These are phyloP conservation scores for Neopestalotiopsis sp. DNA, from an alignment of 2,329 filamentous ascomycete genomes.

Conservation along the genomic window DNA sequence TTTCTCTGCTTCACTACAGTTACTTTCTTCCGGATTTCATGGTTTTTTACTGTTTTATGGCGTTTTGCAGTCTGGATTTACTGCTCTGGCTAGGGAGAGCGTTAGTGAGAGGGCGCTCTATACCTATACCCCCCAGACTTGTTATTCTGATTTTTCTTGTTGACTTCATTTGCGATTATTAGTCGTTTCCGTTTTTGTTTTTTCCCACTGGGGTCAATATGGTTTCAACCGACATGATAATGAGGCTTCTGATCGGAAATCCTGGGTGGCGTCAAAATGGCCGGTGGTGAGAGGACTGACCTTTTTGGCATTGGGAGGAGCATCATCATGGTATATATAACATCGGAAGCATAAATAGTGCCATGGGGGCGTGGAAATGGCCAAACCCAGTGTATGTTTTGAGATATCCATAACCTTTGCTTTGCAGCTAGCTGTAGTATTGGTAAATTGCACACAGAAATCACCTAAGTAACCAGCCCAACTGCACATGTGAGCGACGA, in stretches of 20 bases:
- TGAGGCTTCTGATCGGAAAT: not conserved
- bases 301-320: not conserved
- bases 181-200: not conserved
- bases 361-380: not conserved
- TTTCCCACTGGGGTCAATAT: not conserved
- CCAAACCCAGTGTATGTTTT: not conserved
- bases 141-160: not conserved
- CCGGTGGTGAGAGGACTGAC: conserved; percentile 12
- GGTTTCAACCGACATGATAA: not conserved
- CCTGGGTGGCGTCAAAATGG: not conserved
- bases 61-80: not conserved
- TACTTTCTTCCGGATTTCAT: not conserved
- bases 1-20: not conserved
- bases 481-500: not conserved
- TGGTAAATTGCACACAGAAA: not conserved
- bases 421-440: not conserved
- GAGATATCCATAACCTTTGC: not conserved
- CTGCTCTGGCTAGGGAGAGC: conserved; percentile 15
- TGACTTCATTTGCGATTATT: not conserved
- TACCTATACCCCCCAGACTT: conserved; percentile 16
- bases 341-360: not conserved
- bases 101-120: conserved; percentile 21
- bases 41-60: not conserved
- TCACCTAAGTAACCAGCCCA: not conserved
- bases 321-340: not conserved